A percentile compares a stretch with the other conserved stretches of the same genome.
Conservation (phyloP, 805 yeast species). For the Huiozyma naganishii region DNA sequence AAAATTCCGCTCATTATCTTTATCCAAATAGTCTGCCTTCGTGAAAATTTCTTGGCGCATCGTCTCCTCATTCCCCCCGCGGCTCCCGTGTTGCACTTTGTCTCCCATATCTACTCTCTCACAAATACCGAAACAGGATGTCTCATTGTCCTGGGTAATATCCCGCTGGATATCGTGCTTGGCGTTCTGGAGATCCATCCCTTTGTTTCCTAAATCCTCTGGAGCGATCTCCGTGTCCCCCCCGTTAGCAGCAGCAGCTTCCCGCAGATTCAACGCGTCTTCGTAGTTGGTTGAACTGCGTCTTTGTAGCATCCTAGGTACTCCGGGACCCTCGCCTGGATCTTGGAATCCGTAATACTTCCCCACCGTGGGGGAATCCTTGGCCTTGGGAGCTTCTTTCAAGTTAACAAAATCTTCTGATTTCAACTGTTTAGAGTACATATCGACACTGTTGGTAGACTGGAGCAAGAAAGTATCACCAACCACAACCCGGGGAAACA, state of each 20-base stretch:
- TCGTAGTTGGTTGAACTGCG: conserved; percentile 14
- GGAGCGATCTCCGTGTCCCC: not conserved
- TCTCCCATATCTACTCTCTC: conserved; percentile 10
- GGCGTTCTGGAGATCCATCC: conserved; percentile 9
- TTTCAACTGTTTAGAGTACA: not conserved
- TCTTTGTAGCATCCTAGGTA: conserved; percentile 4
- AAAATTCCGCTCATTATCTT: not conserved
- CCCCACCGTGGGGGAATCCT: conserved; percentile 10
- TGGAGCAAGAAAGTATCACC: too few species aligned
- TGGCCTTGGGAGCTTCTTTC: conserved; percentile 14
- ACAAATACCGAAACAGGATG: not conserved
- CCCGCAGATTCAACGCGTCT: conserved; percentile 8
- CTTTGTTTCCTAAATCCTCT: not conserved
- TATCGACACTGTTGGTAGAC: too few species aligned
- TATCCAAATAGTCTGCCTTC: not conserved
- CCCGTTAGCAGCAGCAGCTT: not conserved
- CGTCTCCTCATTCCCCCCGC: not conserved
- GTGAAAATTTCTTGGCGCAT: not conserved
- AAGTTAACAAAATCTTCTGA: conserved; percentile 15
- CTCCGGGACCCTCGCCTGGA: too few species aligned
- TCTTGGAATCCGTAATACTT: not conserved
- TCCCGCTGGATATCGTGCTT: conserved; percentile 9
- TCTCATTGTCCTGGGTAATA: conserved; percentile 1
- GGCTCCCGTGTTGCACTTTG: conserved; percentile 1
- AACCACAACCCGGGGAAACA: too few species aligned